A percentile compares a stretch with the other conserved stretches of the same genome.
Conservation (phyloP, 768 basidiomycete genomes). For the Termitomyces sp. region DNA sequence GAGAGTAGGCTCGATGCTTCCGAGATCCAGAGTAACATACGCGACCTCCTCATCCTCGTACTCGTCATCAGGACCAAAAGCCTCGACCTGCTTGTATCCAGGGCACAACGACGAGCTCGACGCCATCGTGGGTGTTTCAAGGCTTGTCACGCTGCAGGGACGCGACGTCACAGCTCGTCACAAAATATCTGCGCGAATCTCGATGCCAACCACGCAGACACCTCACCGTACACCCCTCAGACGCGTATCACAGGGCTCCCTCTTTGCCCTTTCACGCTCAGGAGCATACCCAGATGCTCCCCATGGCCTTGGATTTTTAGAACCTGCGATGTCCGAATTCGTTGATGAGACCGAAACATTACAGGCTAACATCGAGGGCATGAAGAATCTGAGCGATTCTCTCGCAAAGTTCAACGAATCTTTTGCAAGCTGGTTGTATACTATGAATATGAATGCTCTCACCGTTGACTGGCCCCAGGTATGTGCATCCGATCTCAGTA, state of each 20-base stretch:
- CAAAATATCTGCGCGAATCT: too few relatives aligned
- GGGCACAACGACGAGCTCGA: slow-evolving; percentile 48
- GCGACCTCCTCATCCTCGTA: slow-evolving; percentile 61
- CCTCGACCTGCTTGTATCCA: slow-evolving; percentile 64
- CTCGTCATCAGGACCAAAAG: slow-evolving; percentile 65
- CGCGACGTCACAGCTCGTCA: too few relatives aligned
- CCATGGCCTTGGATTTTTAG: slow-evolving; percentile 81
- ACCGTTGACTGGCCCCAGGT: slow-evolving; percentile 94
- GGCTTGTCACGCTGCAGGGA: too few relatives aligned
- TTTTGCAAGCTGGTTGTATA: slow-evolving; percentile 88
- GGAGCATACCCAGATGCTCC: slow-evolving; percentile 71
- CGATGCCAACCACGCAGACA: slow-evolving; percentile 32
- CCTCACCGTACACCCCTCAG: slow-evolving; percentile 80
- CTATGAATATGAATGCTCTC: slow-evolving; percentile 91
- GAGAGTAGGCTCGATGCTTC: slow-evolving; percentile 67
- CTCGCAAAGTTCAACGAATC: slow-evolving; percentile 88
- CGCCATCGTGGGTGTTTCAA: background rate
- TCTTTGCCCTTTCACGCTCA: slow-evolving; percentile 81
- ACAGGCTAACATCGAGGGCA: slow-evolving; percentile 67
- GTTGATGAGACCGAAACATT: slow-evolving; percentile 84
- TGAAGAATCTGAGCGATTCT: slow-evolving; percentile 70
- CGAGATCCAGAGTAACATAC: slow-evolving; percentile 76
- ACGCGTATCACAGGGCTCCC: slow-evolving; percentile 88
- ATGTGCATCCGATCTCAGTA: slow-evolving; percentile 12
- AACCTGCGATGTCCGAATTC: slow-evolving; percentile 80